Evolutionary conservation across 2,329 filamentous ascomycete genomes (phyloP).

Genomic region (Blastomyces emzantsi): DNA sequence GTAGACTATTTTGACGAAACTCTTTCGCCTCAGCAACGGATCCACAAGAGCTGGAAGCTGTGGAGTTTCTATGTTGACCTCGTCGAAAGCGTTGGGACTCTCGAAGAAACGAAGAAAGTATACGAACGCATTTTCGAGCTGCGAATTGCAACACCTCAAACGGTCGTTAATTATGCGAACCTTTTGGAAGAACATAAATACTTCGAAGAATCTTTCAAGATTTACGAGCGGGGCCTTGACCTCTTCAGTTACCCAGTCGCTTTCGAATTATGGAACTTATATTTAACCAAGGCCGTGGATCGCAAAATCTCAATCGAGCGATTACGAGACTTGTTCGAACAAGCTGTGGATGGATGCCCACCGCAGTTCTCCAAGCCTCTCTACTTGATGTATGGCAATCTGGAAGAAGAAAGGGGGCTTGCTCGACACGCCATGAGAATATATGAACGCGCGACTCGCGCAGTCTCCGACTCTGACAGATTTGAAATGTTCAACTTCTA

Average conservation of each 20-base stretch:
- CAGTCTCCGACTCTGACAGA: constrained; percentile 87
- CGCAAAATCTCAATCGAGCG: constrained; percentile 93
- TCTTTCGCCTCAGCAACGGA: constrained; percentile 84
- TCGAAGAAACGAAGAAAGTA: constrained; percentile 87
- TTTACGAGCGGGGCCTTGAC: constrained; percentile 91
- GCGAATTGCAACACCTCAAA: constrained; percentile 94
- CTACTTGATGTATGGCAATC: constrained; percentile 95
- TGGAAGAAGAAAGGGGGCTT: constrained; percentile 91
- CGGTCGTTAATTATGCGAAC: constrained; percentile 97
- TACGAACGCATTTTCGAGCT: constrained; percentile 98
- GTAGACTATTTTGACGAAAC: constrained; percentile 99
- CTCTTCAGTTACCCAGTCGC: constrained; percentile 98
- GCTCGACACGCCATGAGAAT: constrained; percentile 98
- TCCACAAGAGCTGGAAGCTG: constrained; percentile 98
- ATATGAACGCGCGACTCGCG: constrained; percentile 91
- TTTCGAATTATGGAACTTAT: constrained; percentile 97
- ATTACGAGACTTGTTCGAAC: constrained; percentile 89
- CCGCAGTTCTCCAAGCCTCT: constrained; percentile 93
- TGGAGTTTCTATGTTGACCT: constrained; percentile 99
- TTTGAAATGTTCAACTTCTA: constrained; percentile 99
- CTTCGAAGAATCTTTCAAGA: constrained; percentile 95
- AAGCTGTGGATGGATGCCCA: constrained; percentile 89
- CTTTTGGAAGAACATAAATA: constrained; percentile 90
- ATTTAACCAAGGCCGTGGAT: constrained; percentile 93
- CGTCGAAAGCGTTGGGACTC: constrained; percentile 81